A percentile compares a stretch with the other conserved stretches of the same genome.
These are phyloP conservation scores for Lactifluus hygrophoroides DNA, from an alignment of 768 basidiomycete genomes.

Conservation along the genomic window DNA sequence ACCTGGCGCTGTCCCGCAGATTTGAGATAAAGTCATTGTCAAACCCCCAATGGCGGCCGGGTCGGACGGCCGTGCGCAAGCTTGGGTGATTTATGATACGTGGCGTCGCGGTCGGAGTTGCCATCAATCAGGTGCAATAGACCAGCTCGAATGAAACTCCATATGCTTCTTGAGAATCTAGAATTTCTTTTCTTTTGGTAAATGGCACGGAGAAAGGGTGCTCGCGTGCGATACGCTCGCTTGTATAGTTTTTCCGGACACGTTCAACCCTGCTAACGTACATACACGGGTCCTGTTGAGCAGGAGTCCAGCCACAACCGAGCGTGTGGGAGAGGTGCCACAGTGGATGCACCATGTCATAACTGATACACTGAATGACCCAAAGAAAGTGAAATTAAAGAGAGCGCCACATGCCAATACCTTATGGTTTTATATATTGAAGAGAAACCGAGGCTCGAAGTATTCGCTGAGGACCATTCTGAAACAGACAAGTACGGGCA, in stretches of 20 bases:
- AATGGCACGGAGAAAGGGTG: too few relatives aligned
- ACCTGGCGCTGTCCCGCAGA: not conserved
- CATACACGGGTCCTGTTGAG: not conserved
- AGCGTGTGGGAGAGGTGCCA: conserved; percentile 2
- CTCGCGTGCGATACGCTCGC: not conserved
- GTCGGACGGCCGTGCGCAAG: not conserved
- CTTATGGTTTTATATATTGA: not conserved
- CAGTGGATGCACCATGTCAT: not conserved
- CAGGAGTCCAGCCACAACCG: not conserved
- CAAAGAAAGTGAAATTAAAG: conserved; percentile 5
- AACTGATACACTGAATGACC: conserved; percentile 5
- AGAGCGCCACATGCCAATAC: too few relatives aligned
- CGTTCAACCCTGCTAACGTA: not conserved
- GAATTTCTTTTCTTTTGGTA: too few relatives aligned
- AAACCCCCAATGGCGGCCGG: too few relatives aligned
- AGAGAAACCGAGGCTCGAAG: not conserved
- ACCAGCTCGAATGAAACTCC: not conserved
- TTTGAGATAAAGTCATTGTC: too few relatives aligned
- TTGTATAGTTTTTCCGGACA: not conserved
- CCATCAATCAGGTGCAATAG: not conserved
- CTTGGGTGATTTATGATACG: not conserved
- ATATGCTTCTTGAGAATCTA: not conserved
- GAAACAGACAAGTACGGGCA: not conserved
- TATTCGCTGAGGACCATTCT: not conserved
- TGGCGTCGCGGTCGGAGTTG: not conserved